Base-by-base conservation (phyloP, 1,284 basidiomycete species). In the Trametes polyzona region DNA sequence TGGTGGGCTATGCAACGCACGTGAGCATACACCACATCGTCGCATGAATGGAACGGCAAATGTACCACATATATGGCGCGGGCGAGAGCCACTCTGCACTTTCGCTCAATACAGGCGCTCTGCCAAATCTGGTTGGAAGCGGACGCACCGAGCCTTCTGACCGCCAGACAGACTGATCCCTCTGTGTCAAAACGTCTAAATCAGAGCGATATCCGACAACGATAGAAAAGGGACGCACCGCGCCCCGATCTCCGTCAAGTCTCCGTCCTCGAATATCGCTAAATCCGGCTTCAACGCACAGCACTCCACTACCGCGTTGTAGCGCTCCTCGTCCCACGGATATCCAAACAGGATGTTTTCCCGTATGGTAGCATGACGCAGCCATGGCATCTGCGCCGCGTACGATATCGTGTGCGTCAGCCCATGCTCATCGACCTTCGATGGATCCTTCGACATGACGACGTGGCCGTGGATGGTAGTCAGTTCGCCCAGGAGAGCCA, bases 371-470 rank as follows among this genome's bases (percentile, higher is more conserved):
- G 83, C 80, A 64, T 87, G 83, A 16, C 69, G 75, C 39, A 97
- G 77, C 93, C 93, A 97, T 0, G 95, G 88, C 1, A 86, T 83
- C 72, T 97, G 95, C 0, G 92, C 86, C 40, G 83, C 82, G 63
- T 95, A 96, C 1, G 94, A 92, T 29, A 95, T 86, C 9, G 86
- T 78, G 64, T 93, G 88, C 65, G 83, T 82, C 32, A 90, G 72
- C 0, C 89, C 87, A 23, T 84, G 74, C 21, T 80, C 77, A 70
- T 92, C 84, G 3, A 90, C 75, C 36, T 75, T 76, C 12, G 78
- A 76, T 2, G 80, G 70, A 52, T 87, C 75, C 69, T 93, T 93
- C 12, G 83, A 82, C 73, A 93, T 79, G 60, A 86, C 74, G 52
- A 88, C 74, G 16, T 71, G 71, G 0, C 84, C 84, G 6, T 74